Evolutionary conservation across 495 filamentous ascomycete species (phyloP), one percentile per base, ranked within the genome.

Genomic region (Tetracladium marchalianum): DNA sequence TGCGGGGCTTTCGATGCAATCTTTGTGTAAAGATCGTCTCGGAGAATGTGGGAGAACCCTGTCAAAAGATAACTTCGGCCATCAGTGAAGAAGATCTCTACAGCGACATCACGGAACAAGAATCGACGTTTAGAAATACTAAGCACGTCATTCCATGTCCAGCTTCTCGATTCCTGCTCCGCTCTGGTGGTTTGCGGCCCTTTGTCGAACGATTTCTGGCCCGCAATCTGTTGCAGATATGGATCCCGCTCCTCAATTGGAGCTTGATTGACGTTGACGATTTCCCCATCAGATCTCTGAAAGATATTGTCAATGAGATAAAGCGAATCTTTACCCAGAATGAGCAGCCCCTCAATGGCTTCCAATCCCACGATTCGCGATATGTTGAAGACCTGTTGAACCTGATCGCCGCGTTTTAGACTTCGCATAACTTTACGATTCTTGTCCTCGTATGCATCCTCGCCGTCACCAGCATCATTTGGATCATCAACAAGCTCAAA

Each of bases 81-180:
- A 66, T 98, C 93, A 0, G 87, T 84, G 60, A 98, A 98, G 69
- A 98, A 98, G 2, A 96, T 73, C 59, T 98, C 92, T 24, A 97
- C 78, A 0, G 85, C 89, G 33, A 97, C 92, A 60, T 97, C 92
- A 18, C 92, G 84, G 63, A 95, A 95, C 1, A 98, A 69, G 64
- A 96, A 98, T 18, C 90, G 81, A 11, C 92, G 77, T 63, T 97
- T 97, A 11, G 90, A 96, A n/a, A 96, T 84, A 64, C 90, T 97
- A 52, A 95, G 82, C 42, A 96, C 75, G 58, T 96, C 92, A 17
- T 80, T 78, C 87, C 90, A 96, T 49, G 81, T 84, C 93, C 92
- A 98, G 62, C 82, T 84, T 52, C 90, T 72, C 7, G 86, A 84
- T 52, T 87, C 84, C 55, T 90, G 84, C 40, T 92, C 86, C 13